phyloP scores from a whole-genome alignment of 2,329 filamentous ascomycete species.

The Dactylellina cionopaga region DNA sequence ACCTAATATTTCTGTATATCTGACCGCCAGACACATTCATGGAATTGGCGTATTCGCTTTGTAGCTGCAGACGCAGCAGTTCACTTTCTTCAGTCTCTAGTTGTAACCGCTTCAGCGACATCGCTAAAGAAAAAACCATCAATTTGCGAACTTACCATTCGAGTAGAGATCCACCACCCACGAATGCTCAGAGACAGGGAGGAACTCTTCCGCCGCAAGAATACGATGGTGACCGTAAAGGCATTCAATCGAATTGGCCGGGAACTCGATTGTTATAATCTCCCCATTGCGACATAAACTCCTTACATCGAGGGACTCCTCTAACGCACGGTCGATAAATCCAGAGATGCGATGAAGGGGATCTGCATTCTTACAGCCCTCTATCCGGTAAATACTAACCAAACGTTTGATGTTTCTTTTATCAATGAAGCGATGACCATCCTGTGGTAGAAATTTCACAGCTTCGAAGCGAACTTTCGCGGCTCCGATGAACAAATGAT shows the following conservation, averaged over 20 bases:
- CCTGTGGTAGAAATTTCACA: not conserved
- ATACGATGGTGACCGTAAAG: constrained; percentile 6
- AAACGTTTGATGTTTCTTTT: constrained; percentile 1
- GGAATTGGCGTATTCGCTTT: not conserved
- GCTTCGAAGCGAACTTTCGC: not conserved
- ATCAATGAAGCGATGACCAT: constrained; percentile 1
- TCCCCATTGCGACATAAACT: not conserved
- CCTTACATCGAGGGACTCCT: not conserved
- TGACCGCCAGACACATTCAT: constrained; percentile 6
- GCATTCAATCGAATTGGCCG: too few species aligned
- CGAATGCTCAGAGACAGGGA: not conserved
- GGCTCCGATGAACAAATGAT: not conserved
- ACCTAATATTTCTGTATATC: constrained; percentile 7
- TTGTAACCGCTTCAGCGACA: not conserved
- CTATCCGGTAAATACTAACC: not conserved
- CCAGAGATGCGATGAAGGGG: not conserved
- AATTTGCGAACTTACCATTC: not conserved
- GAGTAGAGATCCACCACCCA: not conserved
- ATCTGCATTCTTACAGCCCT: not conserved
- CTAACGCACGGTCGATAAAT: too few species aligned
- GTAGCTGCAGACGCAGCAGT: not conserved
- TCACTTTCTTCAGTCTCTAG: too few species aligned
- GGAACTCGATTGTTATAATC: constrained; percentile 8
- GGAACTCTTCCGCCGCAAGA: not conserved
- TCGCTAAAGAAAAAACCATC: too few species aligned